These are phyloP conservation scores for Phytophthora chlamydospora DNA, from an alignment of 352 stramenopile genomes.

Conservation along the genomic window DNA sequence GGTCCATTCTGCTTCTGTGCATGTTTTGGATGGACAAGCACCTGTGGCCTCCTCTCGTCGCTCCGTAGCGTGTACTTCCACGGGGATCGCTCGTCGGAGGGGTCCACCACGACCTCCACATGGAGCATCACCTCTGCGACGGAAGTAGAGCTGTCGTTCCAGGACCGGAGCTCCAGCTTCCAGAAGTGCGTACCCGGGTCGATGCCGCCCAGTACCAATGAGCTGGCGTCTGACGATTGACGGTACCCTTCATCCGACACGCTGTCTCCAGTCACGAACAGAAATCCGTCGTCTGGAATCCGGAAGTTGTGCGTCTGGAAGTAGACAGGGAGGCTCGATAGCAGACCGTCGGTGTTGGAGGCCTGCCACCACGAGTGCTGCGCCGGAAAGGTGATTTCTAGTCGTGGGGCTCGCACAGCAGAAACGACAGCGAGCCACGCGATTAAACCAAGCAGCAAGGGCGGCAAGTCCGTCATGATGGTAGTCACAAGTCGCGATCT, in stretches of 20 bases:
- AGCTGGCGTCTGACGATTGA: slow-evolving; percentile 11
- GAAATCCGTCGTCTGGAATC: slow-evolving; percentile 45
- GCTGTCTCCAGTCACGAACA: slow-evolving; percentile 45
- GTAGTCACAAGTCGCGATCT: slow-evolving; percentile 23
- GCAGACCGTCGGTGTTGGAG: slow-evolving; percentile 10
- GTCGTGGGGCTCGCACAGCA: neutral
- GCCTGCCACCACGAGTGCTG: slow-evolving; percentile 48
- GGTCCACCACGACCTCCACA: slow-evolving; percentile 53
- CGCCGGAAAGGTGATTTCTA: slow-evolving; percentile 40
- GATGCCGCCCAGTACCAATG: slow-evolving; percentile 30
- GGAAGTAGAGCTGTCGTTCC: slow-evolving; percentile 7
- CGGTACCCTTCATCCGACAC: slow-evolving; percentile 24
- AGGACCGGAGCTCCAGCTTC: slow-evolving; percentile 38
- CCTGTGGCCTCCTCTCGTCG: slow-evolving; percentile 17
- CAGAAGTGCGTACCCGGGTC: slow-evolving; percentile 60
- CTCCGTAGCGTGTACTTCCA: slow-evolving; percentile 22
- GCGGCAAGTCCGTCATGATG: slow-evolving; percentile 15
- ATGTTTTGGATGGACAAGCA: slow-evolving; percentile 35
- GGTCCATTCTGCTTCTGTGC: neutral
- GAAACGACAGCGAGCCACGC: neutral
- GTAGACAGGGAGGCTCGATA: slow-evolving; percentile 29
- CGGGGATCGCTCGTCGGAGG: slow-evolving; percentile 23
- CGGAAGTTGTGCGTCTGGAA: slow-evolving; percentile 38
- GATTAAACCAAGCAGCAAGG: neutral
- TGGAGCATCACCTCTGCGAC: slow-evolving; percentile 35